These are phyloP conservation scores for Globisporangium emineosum DNA, from an alignment of 352 stramenopile genomes.

Conservation along the genomic window DNA sequence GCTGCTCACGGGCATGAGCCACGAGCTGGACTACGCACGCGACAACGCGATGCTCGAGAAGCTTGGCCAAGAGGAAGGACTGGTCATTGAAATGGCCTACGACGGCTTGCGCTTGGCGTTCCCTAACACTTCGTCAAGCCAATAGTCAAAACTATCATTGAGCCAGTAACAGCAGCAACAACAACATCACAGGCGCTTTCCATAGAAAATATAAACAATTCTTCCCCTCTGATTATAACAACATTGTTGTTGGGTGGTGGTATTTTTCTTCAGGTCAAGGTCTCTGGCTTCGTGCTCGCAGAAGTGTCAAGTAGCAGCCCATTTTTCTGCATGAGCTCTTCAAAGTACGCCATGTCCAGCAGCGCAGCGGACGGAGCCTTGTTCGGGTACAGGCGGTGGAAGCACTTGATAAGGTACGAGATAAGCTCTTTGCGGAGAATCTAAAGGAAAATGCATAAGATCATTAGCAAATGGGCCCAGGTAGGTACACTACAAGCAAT, in stretches of 20 bases:
- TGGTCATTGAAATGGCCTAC: slow-evolving; percentile 81
- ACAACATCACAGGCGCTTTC: background rate
- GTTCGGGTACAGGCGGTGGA: slow-evolving; percentile 61
- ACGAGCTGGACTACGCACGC: slow-evolving; percentile 76
- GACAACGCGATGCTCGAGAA: slow-evolving; percentile 43
- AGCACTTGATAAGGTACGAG: slow-evolving; percentile 70
- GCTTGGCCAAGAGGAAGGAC: slow-evolving; percentile 46
- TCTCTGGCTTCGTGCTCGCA: background rate
- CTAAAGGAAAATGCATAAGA: slow-evolving; percentile 19
- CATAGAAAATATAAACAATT: background rate
- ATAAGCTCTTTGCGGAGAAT: slow-evolving; percentile 54
- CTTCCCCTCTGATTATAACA: background rate
- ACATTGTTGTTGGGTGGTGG: background rate
- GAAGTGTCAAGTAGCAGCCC: slow-evolving; percentile 28
- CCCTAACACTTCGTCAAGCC: slow-evolving; percentile 34
- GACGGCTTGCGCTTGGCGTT: slow-evolving; percentile 68
- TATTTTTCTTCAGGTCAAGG: background rate
- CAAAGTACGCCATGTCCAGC: slow-evolving; percentile 28
- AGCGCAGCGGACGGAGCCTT: slow-evolving; percentile 20
- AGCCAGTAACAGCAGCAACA: background rate
- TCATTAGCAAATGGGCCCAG: background rate
- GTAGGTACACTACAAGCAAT: background rate
- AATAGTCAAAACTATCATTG: slow-evolving; percentile 34
- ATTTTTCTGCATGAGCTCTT: slow-evolving; percentile 39
- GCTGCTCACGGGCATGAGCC: slow-evolving; percentile 84